Evolutionary conservation across 805 yeast genomes (phyloP), one percentile per base, ranked within the genome.

Genomic region (Metschnikowia drakensbergensis): DNA sequence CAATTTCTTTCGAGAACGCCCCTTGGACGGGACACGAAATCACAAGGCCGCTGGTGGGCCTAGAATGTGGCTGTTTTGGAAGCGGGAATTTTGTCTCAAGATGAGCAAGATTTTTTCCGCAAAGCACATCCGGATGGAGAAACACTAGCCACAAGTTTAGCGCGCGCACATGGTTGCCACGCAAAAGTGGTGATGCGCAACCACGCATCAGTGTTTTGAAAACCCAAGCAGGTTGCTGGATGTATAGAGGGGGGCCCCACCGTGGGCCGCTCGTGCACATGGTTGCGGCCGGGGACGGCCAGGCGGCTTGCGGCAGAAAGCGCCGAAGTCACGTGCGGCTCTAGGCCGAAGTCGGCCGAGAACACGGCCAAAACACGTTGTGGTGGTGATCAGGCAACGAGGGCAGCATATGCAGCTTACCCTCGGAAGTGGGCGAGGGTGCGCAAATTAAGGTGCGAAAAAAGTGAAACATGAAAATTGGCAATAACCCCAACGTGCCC

Each of bases 401-500:
- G 28, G 29, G 29, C 39, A 6, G 39, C 30, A 11, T 37, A 25
- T 37, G 43, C 36, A 40, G 35, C n/a, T 7, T 11, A 29, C 43
- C 36, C 43, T 32, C 43, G 43, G 35, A 40, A 39, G 22, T 39
- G 22, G 30, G 9, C 9, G 17, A 27, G 26, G 34, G 4, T 25
- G 43, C 36, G 42, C 43, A 40, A 40, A n/a, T 13, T n/a, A n/a
- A 11, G 5, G 29, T 28, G 43, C 36, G 17, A 11, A 37, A 37
- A n/a, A 3, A 5, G 5, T 6, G 25, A 33, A 33, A 37, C 10
- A 10, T 4, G 6, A 23, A 37, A 37, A 11, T 23, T 37, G 39
- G 39, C 29, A 17, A 10, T 22, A 6, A n/a, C 7, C 26, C 38
- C 26, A 37, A 37, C 39, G 39, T 37, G 39, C 39, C 30, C 30